phyloP scores from a whole-genome alignment of 306 rosid genomes.

The Sechiopsis laciniata region DNA sequence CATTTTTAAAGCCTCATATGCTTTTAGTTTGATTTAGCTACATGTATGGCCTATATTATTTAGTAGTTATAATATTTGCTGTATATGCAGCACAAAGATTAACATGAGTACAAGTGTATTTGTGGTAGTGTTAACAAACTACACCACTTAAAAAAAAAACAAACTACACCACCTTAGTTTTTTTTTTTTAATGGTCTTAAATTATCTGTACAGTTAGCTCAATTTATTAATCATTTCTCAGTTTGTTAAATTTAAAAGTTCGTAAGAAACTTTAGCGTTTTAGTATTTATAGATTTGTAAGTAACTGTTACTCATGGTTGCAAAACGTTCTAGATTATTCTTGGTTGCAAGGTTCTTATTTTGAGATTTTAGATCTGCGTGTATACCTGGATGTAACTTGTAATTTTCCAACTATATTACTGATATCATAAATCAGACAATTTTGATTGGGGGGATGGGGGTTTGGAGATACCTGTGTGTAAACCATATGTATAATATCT shows the following conservation, averaged over 20 bases:
- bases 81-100: neutral
- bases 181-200: neutral
- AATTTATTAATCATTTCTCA: neutral
- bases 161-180: too few species aligned
- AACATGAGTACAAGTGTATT: neutral
- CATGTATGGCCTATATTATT: neutral
- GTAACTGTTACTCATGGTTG: too few species aligned
- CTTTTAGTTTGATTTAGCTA: neutral
- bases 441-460: neutral
- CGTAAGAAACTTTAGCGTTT: too few species aligned
- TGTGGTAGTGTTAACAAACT: neutral
- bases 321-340: neutral
- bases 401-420: neutral
- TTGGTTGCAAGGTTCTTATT: neutral
- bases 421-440: neutral
- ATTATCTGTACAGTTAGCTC: neutral
- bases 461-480: constrained; percentile 1
- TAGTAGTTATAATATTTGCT: neutral
- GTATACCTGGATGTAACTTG: neutral
- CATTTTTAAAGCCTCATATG: neutral
- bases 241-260: neutral
- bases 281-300: neutral
- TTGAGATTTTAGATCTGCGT: neutral
- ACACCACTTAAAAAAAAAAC: too few species aligned
- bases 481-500: neutral